A percentile compares a stretch with the other conserved stretches of the same genome.
These are phyloP conservation scores for Aspergillus neoniger DNA, from an alignment of 2,329 filamentous ascomycete genomes.

Conservation along the genomic window DNA sequence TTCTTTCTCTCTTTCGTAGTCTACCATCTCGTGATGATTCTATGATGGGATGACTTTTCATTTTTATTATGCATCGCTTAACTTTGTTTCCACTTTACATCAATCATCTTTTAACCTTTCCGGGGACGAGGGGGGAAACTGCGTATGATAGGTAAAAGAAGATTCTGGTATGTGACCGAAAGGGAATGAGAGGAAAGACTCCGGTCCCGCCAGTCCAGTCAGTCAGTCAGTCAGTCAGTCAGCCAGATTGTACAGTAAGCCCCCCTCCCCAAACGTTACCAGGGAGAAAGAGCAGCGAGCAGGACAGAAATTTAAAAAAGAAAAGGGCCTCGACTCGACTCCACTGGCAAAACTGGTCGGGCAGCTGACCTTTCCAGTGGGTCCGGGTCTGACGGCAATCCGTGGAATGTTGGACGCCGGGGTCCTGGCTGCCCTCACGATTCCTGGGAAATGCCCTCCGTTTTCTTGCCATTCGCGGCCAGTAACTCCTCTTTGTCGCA, in stretches of 20 bases:
- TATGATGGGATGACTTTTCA: not conserved
- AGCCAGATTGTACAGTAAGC: not conserved
- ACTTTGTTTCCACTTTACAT: no score
- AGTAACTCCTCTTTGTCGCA: not conserved
- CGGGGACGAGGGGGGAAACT: not conserved
- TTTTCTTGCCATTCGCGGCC: not conserved
- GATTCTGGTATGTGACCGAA: not conserved
- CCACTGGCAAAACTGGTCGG: constrained; percentile 20
- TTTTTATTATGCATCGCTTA: not conserved
- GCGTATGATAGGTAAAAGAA: not conserved
- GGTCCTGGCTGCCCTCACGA: constrained; percentile 5
- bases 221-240: no score
- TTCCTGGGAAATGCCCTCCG: not conserved
- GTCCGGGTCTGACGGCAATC: constrained; percentile 19
- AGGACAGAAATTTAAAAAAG: not conserved
- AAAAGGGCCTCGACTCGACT: constrained; percentile 10
- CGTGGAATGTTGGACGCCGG: constrained; percentile 25
- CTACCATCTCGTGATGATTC: not conserved
- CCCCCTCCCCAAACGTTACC: not conserved
- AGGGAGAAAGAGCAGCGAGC: not conserved
- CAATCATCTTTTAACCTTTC: not conserved
- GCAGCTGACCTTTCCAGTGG: constrained; percentile 22
- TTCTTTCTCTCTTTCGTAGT: no score
- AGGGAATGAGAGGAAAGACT: not conserved
- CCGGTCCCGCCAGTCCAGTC: no score